Evolutionary conservation across 257 asterid species (phyloP), one percentile per base, ranked within the genome.

Genomic region (Parsonsia alboflavescens): DNA sequence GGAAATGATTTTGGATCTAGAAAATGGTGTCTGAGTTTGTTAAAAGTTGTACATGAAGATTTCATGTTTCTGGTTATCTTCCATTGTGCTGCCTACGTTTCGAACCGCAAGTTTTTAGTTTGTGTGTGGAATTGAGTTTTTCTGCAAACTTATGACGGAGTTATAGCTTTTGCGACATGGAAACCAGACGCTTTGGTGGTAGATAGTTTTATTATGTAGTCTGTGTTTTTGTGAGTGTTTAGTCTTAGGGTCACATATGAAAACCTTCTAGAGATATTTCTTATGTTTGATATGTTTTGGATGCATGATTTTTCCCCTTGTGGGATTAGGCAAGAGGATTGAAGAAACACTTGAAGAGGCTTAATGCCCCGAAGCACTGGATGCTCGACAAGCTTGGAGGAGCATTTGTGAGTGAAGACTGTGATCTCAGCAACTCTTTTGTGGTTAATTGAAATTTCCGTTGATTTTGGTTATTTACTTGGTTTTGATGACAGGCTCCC

Each of bases 331-430:
- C 96, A 4, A 84, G 92, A 72, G 96, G 92, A 0, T 80, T 89
- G 92, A 89, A 89, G 88, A 89, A 89, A 50, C 92, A 89, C 67
- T 82, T 89, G 92, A 89, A 89, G 92, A 84, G 96, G 91, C 93
- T 89, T 86, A 89, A 89, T 89, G 93, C 96, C 73, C 96, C 96
- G 0, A 88, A 85, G 16, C 92, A 87, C 42, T 89, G 96, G 96
- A 86, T 83, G 87, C 70, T 88, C 70, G 91, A 87, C 82, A 89
- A 89, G 79, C 88, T 89, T 71, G 96, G 96, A 64, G 92, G 96
- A 69, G 96, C 96, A 58, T 89, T 87, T 76, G 92, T 89, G 80
- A 83, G 96, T 83, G 30, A 33, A 26, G 13, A 39, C 19, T 36
- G 36, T 71, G 39, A 41, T 6, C 15, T 28, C 7, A 6, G 62